Percentiles rank a stretch among this genome's conserved stretches.
Conservation (phyloP, 768 basidiomycete species). For the Lactarius sanguifluus region DNA sequence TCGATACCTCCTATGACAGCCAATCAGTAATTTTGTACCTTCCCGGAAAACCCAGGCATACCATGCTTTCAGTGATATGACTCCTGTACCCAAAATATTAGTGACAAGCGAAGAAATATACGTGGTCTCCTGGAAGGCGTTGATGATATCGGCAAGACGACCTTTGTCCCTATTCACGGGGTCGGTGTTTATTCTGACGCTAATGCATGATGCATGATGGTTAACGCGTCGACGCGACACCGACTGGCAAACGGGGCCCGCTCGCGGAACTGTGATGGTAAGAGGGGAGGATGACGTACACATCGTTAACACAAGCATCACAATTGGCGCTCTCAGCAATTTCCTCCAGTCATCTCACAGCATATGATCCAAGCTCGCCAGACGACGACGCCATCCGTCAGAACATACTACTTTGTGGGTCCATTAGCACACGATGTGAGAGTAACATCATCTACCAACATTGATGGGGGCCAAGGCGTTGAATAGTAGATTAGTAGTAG, state of each 20-base stretch:
- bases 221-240: not conserved
- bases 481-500: too few relatives aligned
- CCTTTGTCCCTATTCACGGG: not conserved
- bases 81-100: not conserved
- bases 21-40: not conserved
- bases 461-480: too few relatives aligned
- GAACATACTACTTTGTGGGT: too few relatives aligned
- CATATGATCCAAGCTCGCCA: too few relatives aligned
- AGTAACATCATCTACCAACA: too few relatives aligned
- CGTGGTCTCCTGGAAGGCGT: not conserved
- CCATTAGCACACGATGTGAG: too few relatives aligned
- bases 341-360: too few relatives aligned
- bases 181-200: not conserved
- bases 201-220: too few relatives aligned
- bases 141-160: not conserved
- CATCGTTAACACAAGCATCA: too few relatives aligned
- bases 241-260: not conserved
- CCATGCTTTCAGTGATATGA: constrained; percentile 1
- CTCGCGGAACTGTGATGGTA: too few relatives aligned
- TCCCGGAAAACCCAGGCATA: not conserved
- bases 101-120: constrained; percentile 1
- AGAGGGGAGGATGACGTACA: not conserved
- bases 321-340: too few relatives aligned
- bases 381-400: too few relatives aligned
- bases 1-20: not conserved